These are phyloP conservation scores for Dioscorea alata DNA, from an alignment of 106 monocot species.

Conservation along the genomic window DNA sequence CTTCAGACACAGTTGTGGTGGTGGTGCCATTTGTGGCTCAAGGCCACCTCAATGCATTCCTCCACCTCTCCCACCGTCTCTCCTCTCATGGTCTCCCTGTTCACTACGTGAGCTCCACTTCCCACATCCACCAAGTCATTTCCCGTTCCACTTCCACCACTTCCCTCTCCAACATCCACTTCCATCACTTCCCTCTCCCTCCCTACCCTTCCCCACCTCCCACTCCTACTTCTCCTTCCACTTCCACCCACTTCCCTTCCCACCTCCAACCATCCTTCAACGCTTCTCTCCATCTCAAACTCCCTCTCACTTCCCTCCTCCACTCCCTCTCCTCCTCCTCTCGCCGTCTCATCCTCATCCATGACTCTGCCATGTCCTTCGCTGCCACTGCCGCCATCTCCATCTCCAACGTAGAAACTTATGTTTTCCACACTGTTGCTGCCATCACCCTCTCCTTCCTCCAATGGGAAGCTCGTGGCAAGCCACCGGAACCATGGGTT, in stretches of 20 bases:
- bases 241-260: slow-evolving; percentile 22
- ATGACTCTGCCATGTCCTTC: slow-evolving; percentile 48
- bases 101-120: slow-evolving; percentile 41
- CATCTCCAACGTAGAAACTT: slow-evolving; percentile 28
- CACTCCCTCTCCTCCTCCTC: slow-evolving; percentile 22
- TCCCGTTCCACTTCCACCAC: slow-evolving; percentile 9
- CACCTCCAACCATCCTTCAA: slow-evolving; percentile 49
- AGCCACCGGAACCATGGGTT: too few relatives aligned
- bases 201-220: slow-evolving; percentile 24
- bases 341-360: slow-evolving; percentile 39
- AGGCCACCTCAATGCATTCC: slow-evolving; percentile 60
- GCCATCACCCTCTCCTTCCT: slow-evolving; percentile 20
- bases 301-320: slow-evolving; percentile 18
- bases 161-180: slow-evolving; percentile 10
- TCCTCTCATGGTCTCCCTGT: slow-evolving; percentile 13
- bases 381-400: slow-evolving; percentile 7
- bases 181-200: slow-evolving; percentile 38
- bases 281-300: slow-evolving; percentile 13
- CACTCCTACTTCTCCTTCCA: slow-evolving; percentile 9
- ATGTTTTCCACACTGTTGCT: slow-evolving; percentile 25
- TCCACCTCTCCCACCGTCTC: slow-evolving; percentile 40
- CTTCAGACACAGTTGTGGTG: too few relatives aligned
- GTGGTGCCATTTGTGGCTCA: slow-evolving; percentile 38
- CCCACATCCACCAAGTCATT: slow-evolving; percentile 48
- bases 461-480: slow-evolving; percentile 5